phyloP scores from a whole-genome alignment of 768 basidiomycete genomes.

The Mycena venus region DNA sequence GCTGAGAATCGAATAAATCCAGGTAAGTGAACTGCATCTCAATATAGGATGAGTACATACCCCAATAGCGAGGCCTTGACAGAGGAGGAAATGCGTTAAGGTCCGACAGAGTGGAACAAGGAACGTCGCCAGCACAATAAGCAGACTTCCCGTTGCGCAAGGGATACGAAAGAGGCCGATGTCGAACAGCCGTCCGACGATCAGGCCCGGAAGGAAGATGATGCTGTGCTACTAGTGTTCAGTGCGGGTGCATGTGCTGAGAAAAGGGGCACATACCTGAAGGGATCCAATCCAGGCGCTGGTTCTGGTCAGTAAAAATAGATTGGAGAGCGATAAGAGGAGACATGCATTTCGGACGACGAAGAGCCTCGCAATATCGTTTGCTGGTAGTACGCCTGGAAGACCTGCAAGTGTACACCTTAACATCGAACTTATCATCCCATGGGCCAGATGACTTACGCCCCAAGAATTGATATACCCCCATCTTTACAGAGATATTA shows the following conservation, averaged over 20 bases:
- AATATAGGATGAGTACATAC: neutral
- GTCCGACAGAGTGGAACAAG: neutral
- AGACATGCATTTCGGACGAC: conserved; percentile 1
- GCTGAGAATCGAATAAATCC: neutral
- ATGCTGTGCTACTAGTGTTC: neutral
- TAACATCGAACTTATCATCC: neutral
- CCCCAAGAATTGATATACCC: conserved; percentile 1
- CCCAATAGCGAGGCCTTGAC: neutral
- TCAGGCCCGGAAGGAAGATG: conserved; percentile 62
- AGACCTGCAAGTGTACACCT: neutral
- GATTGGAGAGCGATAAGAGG: neutral
- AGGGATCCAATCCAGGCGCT: conserved; percentile 3
- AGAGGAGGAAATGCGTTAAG: neutral
- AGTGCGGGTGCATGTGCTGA: neutral
- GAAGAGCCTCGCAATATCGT: neutral
- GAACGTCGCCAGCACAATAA: neutral
- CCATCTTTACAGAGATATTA: neutral
- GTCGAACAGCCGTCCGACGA: conserved; percentile 80
- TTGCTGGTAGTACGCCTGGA: conserved; percentile 3
- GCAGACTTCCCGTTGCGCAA: neutral
- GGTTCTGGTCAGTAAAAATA: neutral
- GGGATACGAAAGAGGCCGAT: conserved; percentile 56
- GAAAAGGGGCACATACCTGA: neutral
- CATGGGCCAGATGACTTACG: neutral
- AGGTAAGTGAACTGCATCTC: neutral